Evolutionary conservation across 2,329 filamentous ascomycete species (phyloP).

Genomic region (Sporothrix phasma): DNA sequence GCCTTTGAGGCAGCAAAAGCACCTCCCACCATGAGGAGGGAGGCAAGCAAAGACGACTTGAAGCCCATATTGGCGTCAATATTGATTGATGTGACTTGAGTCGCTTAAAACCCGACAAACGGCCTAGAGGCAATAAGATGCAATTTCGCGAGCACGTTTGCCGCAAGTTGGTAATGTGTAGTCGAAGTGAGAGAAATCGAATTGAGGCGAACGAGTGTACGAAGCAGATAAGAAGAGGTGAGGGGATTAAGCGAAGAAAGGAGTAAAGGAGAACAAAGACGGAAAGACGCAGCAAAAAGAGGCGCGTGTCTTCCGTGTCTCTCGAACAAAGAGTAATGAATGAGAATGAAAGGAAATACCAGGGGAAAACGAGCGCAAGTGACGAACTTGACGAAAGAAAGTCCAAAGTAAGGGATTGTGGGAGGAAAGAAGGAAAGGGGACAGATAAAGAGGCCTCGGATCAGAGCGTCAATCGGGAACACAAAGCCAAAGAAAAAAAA

Average conservation of each 20-base stretch:
- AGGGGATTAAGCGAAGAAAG: neutral
- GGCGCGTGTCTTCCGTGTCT: neutral
- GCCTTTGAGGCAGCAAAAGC: slow-evolving; percentile 24
- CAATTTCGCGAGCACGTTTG: neutral
- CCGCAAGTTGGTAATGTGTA: neutral
- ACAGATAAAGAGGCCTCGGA: neutral
- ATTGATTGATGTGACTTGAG: slow-evolving; percentile 5
- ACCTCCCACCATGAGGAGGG: slow-evolving; percentile 30
- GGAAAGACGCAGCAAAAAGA: neutral
- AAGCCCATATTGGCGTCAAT: slow-evolving; percentile 19
- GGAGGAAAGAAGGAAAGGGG: neutral
- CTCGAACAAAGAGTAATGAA: neutral
- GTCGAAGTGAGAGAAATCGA: neutral
- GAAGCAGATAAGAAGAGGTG: neutral
- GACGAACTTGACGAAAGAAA: neutral
- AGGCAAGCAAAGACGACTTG: slow-evolving; percentile 28
- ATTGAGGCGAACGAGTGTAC: slow-evolving; percentile 10
- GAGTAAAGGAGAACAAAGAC: neutral
- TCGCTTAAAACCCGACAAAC: slow-evolving; percentile 2
- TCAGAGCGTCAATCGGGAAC: neutral
- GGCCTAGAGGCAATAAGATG: neutral
- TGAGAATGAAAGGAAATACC: neutral
- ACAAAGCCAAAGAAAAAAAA: neutral
- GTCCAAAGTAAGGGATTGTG: neutral
- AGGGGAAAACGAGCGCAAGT: neutral